phyloP scores from a whole-genome alignment of 495 filamentous ascomycete species.

The Penicillium lividum region DNA sequence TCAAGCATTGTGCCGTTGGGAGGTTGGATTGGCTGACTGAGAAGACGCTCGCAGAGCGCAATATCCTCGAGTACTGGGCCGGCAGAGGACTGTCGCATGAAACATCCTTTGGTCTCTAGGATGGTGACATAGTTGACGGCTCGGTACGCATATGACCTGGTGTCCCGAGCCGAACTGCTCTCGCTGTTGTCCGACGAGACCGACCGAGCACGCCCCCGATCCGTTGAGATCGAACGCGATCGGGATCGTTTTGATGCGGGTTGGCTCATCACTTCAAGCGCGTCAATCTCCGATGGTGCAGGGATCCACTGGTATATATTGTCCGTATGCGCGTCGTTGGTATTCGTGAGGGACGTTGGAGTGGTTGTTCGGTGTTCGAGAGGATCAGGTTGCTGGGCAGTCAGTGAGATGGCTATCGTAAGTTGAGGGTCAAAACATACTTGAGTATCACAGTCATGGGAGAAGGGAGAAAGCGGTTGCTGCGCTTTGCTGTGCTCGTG shows the following conservation, averaged over 20 bases:
- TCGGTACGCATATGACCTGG: no score
- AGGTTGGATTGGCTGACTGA: constrained; percentile 3
- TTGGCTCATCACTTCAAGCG: background rate
- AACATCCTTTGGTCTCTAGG: constrained; percentile 1
- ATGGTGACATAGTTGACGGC: no score
- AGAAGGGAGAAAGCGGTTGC: constrained; percentile 7
- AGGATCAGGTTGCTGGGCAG: constrained; percentile 7
- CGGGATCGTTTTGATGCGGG: no score
- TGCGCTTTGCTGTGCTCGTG: constrained; percentile 5
- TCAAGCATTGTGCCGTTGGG: constrained; percentile 2
- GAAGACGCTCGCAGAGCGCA: constrained; percentile 9
- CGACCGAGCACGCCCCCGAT: no score
- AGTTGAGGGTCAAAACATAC: constrained; percentile 5
- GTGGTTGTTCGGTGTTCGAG: constrained; percentile 1
- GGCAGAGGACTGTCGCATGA: constrained; percentile 8
- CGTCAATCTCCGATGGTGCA: constrained; percentile 9
- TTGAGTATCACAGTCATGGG: constrained; percentile 1
- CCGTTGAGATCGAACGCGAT: no score
- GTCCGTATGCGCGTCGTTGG: constrained; percentile 3
- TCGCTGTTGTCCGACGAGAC: no score
- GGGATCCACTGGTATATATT: constrained; percentile 11
- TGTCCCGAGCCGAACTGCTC: no score
- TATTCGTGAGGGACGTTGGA: background rate
- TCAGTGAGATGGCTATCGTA: constrained; percentile 4
- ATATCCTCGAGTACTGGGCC: constrained; percentile 5